Base-by-base conservation (phyloP, 768 basidiomycete species). In the Pluteus cervinus region DNA sequence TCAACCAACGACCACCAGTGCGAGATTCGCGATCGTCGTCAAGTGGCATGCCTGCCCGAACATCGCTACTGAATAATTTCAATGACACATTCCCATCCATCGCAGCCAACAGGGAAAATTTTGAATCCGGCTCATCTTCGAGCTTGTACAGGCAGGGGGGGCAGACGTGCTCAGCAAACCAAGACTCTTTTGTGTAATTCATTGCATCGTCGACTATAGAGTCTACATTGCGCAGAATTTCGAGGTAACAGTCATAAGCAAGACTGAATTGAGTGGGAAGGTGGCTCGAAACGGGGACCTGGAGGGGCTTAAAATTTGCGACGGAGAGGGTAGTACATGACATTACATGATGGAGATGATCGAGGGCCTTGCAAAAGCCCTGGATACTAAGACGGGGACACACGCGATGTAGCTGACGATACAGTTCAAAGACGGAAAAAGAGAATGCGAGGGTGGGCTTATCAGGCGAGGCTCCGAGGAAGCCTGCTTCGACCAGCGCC, bases 301-400 rank as follows among this genome's bases (percentile, higher is more conserved):
- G n/a, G n/a, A n/a, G n/a, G n/a, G n/a, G n/a, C n/a, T n/a, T n/a
- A n/a, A n/a, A n/a, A n/a, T n/a, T n/a, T n/a, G n/a, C n/a, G n/a
- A n/a, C n/a, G n/a, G n/a, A n/a, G n/a, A n/a, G n/a, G n/a, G n/a
- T n/a, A n/a, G n/a, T n/a, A n/a, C n/a, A n/a, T n/a, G n/a, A n/a
- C 39, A 31, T 26, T 35, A 55, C 54, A 11, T 23, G 7, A 24
- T 54, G 53, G 3, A 56, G 28, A 26, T 45, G 34, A 15, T 41
- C 49, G 3, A 53, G 37, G 2, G 28, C 32, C 7, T 16, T 33
- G 5, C 36, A 29, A 35, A 43, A 45, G 3, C 44, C 50, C 14
- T 52, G 43, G 9, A 58, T 41, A 33, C 48, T 54, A 24, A 54
- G 44, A 0, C 47, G 44, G 0, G 56, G 56, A 26, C 54, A 55